Evolutionary conservation across 2,329 filamentous ascomycete genomes (phyloP).

Genomic region (Colletotrichum orbiculare): DNA sequence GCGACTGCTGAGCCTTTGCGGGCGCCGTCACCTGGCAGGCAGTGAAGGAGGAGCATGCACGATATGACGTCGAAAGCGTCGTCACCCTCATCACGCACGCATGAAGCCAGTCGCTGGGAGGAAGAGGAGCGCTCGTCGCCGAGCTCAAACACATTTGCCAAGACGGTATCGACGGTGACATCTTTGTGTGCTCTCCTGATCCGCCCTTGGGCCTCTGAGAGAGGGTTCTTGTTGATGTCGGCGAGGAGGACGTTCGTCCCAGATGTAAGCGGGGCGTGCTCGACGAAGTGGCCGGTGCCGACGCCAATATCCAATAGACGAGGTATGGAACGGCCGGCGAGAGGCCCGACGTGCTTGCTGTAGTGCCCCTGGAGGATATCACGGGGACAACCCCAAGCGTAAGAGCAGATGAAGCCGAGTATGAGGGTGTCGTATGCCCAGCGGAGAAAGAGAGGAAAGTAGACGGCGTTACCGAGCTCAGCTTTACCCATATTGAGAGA

Average conservation of each 20-base stretch:
- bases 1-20: constrained; percentile 7
- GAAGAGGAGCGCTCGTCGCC: not conserved
- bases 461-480: constrained; percentile 14
- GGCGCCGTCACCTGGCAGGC: not conserved
- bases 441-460: constrained; percentile 4
- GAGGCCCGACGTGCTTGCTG: constrained; percentile 1
- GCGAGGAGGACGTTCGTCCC: constrained; percentile 4
- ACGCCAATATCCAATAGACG: constrained; percentile 23
- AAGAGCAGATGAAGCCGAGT: constrained; percentile 4
- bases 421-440: constrained; percentile 14
- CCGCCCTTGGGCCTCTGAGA: not conserved
- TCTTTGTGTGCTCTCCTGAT: constrained; percentile 4
- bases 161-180: not conserved
- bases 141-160: constrained; percentile 7
- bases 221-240: constrained; percentile 15
- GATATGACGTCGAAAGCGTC: constrained; percentile 6
- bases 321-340: not conserved
- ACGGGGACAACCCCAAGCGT: constrained; percentile 15
- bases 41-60: constrained; percentile 12
- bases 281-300: constrained; percentile 11
- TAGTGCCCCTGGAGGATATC: constrained; percentile 1
- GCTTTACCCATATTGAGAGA: not conserved
- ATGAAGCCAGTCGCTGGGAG: not conserved
- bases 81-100: not conserved
- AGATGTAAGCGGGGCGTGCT: not conserved